A percentile compares a stretch with the other conserved stretches of the same genome.
Conservation (phyloP, 2,329 filamentous ascomycete species). For the Sporothrix phasma region DNA sequence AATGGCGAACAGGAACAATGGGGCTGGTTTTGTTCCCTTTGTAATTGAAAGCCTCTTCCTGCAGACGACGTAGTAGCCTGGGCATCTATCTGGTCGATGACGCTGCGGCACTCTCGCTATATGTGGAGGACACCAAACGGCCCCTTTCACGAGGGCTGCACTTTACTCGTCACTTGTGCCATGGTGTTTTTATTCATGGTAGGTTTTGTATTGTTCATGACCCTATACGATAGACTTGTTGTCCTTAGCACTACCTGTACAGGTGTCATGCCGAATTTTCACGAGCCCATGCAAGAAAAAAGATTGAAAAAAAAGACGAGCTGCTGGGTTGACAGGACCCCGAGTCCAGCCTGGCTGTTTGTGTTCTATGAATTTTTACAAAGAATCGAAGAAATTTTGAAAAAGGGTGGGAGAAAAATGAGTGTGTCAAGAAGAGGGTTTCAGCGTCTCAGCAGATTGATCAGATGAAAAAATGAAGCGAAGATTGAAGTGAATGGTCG, state of each 20-base stretch:
- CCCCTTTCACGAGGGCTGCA: background rate
- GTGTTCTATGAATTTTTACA: conserved; percentile 6
- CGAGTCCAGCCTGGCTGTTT: background rate
- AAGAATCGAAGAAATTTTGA: conserved; percentile 3
- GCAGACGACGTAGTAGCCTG: background rate
- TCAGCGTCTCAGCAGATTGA: background rate
- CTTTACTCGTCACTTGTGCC: too few relatives aligned
- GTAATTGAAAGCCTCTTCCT: background rate
- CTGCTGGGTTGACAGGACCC: background rate
- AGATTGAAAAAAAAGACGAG: background rate
- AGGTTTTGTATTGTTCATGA: background rate
- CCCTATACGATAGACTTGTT: background rate
- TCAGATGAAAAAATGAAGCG: background rate
- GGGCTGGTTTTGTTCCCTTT: background rate
- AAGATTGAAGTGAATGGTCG: background rate
- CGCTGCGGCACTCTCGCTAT: background rate
- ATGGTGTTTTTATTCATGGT: background rate
- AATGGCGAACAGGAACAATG: background rate
- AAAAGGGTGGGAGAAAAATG: background rate
- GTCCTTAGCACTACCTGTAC: background rate
- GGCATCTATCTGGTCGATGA: background rate
- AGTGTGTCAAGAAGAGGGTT: conserved; percentile 1
- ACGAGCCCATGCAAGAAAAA: conserved; percentile 1
- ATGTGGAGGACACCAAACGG: background rate
- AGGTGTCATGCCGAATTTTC: background rate